Percentiles rank a stretch among this genome's conserved stretches.
Conservation (phyloP, 1,284 basidiomycete genomes). For the Athelia sp. region DNA sequence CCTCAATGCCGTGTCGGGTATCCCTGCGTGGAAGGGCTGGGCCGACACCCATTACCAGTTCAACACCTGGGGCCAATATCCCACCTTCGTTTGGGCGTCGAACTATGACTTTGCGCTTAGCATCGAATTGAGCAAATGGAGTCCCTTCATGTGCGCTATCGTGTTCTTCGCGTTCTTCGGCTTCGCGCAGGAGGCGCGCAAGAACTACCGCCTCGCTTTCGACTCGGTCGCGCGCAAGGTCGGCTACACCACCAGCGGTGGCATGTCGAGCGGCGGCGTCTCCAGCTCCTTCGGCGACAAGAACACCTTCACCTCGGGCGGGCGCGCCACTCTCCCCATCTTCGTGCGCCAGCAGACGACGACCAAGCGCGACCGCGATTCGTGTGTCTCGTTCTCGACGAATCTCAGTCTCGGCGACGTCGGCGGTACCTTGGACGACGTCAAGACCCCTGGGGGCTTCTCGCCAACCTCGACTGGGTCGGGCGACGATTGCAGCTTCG, state of each 20-base stretch:
- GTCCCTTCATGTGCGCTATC: conserved; percentile 24
- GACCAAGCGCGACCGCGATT: neutral
- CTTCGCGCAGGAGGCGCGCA: conserved; percentile 31
- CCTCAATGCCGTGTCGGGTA: conserved; percentile 18
- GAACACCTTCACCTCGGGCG: neutral
- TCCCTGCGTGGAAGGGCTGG: conserved; percentile 32
- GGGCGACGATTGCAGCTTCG: too few species aligned
- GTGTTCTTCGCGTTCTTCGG: conserved; percentile 40
- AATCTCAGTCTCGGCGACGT: neutral
- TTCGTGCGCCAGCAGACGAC: neutral
- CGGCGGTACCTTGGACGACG: neutral
- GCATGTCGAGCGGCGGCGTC: neutral
- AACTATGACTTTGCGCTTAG: neutral
- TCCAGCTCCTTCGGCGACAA: neutral
- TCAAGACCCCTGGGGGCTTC: neutral
- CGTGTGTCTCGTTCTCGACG: neutral
- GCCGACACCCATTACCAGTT: conserved; percentile 30
- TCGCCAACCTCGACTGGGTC: neutral
- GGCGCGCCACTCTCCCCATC: neutral
- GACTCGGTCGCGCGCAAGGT: conserved; percentile 5
- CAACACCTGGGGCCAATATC: conserved; percentile 21
- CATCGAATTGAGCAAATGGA: conserved; percentile 24
- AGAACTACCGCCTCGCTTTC: conserved; percentile 21
- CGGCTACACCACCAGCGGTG: neutral
- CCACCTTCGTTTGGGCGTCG: conserved; percentile 16